Conservation (phyloP, 495 filamentous ascomycete genomes). For the Staphylotrichum longicolle region DNA sequence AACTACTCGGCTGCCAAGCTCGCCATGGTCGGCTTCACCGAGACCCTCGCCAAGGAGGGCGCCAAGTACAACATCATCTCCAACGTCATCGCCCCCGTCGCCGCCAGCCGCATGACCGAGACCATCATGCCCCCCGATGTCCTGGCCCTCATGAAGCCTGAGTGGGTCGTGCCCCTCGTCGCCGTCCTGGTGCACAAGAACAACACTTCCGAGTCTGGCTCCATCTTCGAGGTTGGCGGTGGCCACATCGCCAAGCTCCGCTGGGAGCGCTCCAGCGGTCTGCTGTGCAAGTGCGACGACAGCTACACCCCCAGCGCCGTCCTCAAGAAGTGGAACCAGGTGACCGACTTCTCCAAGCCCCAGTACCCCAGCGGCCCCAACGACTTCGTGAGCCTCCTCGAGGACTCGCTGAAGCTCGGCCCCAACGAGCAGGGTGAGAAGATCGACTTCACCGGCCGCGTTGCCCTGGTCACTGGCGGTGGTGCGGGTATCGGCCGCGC, state of each 20-base stretch:
- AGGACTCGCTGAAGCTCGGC: constrained; percentile 76
- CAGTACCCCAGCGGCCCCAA: constrained; percentile 82
- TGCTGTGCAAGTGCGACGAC: constrained; percentile 84
- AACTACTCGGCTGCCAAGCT: constrained; percentile 99
- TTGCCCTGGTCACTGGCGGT: constrained; percentile 89
- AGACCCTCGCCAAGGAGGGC: constrained; percentile 97
- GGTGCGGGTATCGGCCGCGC: constrained; percentile 90
- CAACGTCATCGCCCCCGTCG: constrained; percentile 96
- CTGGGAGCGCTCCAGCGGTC: constrained; percentile 93
- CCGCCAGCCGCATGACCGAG: constrained; percentile 94
- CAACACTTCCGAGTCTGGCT: constrained; percentile 79
- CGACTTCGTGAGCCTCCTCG: constrained; percentile 84
- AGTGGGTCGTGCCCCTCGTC: constrained; percentile 94
- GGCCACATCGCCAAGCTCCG: constrained; percentile 90
- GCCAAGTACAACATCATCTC: constrained; percentile 96
- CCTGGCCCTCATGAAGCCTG: constrained; percentile 82
- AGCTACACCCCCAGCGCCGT: constrained; percentile 85
- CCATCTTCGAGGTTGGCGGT: constrained; percentile 92
- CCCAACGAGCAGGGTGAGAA: constrained; percentile 72
- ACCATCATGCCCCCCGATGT: constrained; percentile 97
- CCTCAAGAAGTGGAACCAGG: constrained; percentile 81
- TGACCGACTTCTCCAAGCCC: constrained; percentile 82
- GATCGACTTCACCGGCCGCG: constrained; percentile 84
- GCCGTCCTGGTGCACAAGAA: constrained; percentile 85
- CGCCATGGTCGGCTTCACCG: constrained; percentile 94